A percentile compares a stretch with the other conserved stretches of the same genome.
These are phyloP conservation scores for Aspergillus sp. DNA, from an alignment of 2,329 filamentous ascomycete species.

Conservation along the genomic window DNA sequence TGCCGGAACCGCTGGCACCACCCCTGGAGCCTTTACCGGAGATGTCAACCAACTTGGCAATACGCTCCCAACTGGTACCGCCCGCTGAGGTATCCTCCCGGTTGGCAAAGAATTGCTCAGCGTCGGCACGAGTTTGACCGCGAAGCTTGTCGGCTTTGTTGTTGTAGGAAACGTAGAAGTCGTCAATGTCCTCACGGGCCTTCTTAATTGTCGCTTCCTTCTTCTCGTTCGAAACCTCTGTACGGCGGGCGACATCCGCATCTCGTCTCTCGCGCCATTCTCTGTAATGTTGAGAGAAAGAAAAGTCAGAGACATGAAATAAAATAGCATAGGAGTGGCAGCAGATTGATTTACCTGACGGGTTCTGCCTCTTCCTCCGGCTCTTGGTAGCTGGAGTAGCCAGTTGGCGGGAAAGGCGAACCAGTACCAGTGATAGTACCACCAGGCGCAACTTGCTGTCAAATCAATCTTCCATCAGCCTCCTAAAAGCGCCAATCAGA, in stretches of 20 bases:
- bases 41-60: conserved; percentile 93
- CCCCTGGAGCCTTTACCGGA: conserved; percentile 86
- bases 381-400: conserved; percentile 47
- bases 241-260: conserved; percentile 70
- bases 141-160: conserved; percentile 93
- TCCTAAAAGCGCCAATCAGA: conserved; percentile 1
- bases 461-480: conserved; percentile 13
- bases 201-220: conserved; percentile 80
- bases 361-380: conserved; percentile 79
- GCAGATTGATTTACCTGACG: conserved; percentile 46
- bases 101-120: conserved; percentile 80
- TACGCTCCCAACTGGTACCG: conserved; percentile 96
- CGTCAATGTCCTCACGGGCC: conserved; percentile 89
- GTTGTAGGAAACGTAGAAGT: conserved; percentile 99
- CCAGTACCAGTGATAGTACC: conserved; percentile 69
- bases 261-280: conserved; percentile 90
- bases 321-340: background rate
- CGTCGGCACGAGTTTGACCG: conserved; percentile 78
- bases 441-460: conserved; percentile 61
- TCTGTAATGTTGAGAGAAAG: conserved; percentile 23
- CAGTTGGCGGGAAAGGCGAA: conserved; percentile 48
- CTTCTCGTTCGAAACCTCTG: conserved; percentile 72
- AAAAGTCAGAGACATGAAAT: background rate
- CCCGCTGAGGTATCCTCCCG: conserved; percentile 90
- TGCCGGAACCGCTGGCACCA: conserved; percentile 81